Conservation (phyloP, 2,329 filamentous ascomycete genomes). For the Alternaria sp. region DNA sequence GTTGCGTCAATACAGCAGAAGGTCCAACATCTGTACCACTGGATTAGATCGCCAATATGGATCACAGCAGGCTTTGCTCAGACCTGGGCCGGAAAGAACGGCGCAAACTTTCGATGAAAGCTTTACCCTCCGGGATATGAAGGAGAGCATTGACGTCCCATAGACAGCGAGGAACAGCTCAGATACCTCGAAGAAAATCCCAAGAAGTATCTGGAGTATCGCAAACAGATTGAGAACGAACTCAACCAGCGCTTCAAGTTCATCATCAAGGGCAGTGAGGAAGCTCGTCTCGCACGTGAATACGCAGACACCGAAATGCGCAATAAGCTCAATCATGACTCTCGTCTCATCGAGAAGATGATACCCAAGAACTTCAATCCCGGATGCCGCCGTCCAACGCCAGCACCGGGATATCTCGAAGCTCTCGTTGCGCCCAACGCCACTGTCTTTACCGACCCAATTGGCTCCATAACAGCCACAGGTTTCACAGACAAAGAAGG, state of each 20-base stretch:
- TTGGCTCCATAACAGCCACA: slow-evolving; percentile 23
- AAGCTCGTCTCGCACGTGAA: slow-evolving; percentile 53
- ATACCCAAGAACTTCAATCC: slow-evolving; percentile 52
- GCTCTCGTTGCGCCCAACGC: slow-evolving; percentile 23
- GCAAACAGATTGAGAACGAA: slow-evolving; percentile 57
- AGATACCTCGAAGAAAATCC: slow-evolving; percentile 50
- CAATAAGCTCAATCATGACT: slow-evolving; percentile 48
- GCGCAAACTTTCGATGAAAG: slow-evolving; percentile 54
- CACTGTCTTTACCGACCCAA: slow-evolving; percentile 28
- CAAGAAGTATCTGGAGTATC: slow-evolving; percentile 55
- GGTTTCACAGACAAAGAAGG: slow-evolving; percentile 31
- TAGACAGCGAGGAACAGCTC: slow-evolving; percentile 50
- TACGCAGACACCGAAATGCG: slow-evolving; percentile 51
- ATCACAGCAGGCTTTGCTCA: slow-evolving; percentile 58
- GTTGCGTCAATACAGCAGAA: slow-evolving; percentile 50
- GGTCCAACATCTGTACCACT: slow-evolving; percentile 50
- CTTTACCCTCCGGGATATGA: no score
- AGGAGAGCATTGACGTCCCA: background rate
- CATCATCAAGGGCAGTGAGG: slow-evolving; percentile 57
- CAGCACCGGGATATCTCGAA: slow-evolving; percentile 32
- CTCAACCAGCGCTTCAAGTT: slow-evolving; percentile 62
- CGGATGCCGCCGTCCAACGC: slow-evolving; percentile 31
- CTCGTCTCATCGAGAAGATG: slow-evolving; percentile 51
- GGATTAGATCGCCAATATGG: slow-evolving; percentile 55
- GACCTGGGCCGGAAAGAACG: slow-evolving; percentile 54